Conservation (phyloP, 768 basidiomycete genomes). For the Suillus ampliporus region DNA sequence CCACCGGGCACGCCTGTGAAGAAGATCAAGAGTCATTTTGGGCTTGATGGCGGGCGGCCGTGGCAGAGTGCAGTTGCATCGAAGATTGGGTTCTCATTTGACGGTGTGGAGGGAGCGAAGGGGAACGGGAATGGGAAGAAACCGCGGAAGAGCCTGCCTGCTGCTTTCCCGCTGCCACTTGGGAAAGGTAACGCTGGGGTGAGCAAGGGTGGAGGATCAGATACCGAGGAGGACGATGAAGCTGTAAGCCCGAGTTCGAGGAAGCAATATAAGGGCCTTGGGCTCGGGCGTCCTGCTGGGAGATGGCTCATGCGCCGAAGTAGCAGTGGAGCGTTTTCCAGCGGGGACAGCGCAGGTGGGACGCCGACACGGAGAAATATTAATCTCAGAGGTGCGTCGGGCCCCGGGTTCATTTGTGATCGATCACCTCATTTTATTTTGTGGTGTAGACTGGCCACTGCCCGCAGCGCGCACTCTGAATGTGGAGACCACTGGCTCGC, state of each 20-base stretch:
- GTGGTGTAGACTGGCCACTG: constrained; percentile 58
- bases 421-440: background rate
- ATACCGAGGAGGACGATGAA: constrained; percentile 67
- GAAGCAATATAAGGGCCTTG: constrained; percentile 65
- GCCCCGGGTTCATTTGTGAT: background rate
- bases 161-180: constrained; percentile 60
- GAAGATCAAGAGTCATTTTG: constrained; percentile 62
- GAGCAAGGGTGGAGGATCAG: constrained; percentile 49
- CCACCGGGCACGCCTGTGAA: constrained; percentile 87
- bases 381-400: constrained; percentile 40
- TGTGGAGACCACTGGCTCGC: constrained; percentile 58
- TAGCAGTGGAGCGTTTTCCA: constrained; percentile 83
- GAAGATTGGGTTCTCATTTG: constrained; percentile 63
- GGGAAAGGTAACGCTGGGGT: constrained; percentile 34
- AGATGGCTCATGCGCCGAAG: constrained; percentile 75
- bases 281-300: constrained; percentile 61
- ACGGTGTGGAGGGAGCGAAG: constrained; percentile 38
- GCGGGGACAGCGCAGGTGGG: constrained; percentile 63
- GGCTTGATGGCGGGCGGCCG: constrained; percentile 59
- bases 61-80: constrained; percentile 83
- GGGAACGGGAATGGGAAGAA: constrained; percentile 50
- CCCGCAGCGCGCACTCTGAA: constrained; percentile 50
- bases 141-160: constrained; percentile 75
- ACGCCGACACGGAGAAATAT: constrained; percentile 68
- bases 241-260: constrained; percentile 63